Evolutionary conservation across 768 basidiomycete species (phyloP).

Genomic region (Serendipita indica): DNA sequence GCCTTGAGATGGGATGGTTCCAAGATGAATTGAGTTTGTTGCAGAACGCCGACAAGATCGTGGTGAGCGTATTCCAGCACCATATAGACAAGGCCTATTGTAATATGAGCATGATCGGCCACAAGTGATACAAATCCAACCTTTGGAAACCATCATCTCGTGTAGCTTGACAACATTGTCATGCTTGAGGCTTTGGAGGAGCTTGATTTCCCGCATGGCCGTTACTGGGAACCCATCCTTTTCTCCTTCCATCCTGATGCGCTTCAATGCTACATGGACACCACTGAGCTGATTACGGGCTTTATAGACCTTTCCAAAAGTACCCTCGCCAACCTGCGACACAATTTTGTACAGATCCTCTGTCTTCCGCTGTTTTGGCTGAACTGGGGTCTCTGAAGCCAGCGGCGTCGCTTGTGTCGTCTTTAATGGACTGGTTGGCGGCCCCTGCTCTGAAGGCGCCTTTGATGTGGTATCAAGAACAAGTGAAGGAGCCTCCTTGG

Average conservation of each 20-base stretch:
- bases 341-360: constrained; percentile 70
- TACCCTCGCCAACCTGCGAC: constrained; percentile 93
- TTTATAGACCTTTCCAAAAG: constrained; percentile 97
- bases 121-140: constrained; percentile 29
- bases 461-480: neutral
- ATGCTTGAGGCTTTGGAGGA: constrained; percentile 82
- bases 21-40: constrained; percentile 79
- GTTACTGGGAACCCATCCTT: constrained; percentile 97
- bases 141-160: constrained; percentile 99
- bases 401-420: neutral
- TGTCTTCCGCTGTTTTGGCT: neutral
- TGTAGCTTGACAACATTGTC: constrained; percentile 76
- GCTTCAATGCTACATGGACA: constrained; percentile 75
- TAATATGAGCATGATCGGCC: neutral
- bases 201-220: constrained; percentile 96
- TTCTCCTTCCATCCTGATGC: constrained; percentile 96
- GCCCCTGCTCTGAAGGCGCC: neutral
- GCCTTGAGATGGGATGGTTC: constrained; percentile 85
- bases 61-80: constrained; percentile 99
- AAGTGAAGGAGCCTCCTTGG: no score
- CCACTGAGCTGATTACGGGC: constrained; percentile 72
- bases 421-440: no score
- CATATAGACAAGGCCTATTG: constrained; percentile 87
- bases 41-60: constrained; percentile 86
- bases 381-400: neutral